These are phyloP conservation scores for Perilla frutescens DNA, from an alignment of 257 asterid species.

Conservation along the genomic window DNA sequence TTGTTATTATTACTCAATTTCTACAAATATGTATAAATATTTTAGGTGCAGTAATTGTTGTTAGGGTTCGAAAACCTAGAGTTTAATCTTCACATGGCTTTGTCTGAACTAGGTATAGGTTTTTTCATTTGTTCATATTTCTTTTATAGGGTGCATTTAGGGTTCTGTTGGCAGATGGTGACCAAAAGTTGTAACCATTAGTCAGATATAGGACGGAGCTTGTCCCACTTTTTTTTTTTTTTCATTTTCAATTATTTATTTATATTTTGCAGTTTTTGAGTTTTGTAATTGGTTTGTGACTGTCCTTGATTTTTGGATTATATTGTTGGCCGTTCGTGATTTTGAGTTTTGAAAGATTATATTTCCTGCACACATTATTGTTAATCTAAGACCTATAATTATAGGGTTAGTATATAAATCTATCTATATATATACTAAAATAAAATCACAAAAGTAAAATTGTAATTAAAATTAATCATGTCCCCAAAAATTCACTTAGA, in stretches of 20 bases:
- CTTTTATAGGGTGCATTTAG: constrained; percentile 6
- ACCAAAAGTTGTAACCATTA: constrained; percentile 35
- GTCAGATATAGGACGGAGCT: constrained; percentile 35
- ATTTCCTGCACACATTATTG: too few species aligned
- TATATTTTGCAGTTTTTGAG: not conserved
- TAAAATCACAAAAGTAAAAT: too few species aligned
- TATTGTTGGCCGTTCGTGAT: not conserved
- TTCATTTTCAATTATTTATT: too few species aligned
- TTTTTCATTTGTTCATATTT: not conserved
- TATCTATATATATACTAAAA: too few species aligned
- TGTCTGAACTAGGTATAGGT: constrained; percentile 39
- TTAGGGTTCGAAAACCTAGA: constrained; percentile 44
- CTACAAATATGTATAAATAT: not conserved
- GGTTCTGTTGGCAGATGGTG: constrained; percentile 35
- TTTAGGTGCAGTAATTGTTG: constrained; percentile 34
- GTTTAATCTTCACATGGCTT: constrained; percentile 48
- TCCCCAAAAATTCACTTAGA: too few species aligned
- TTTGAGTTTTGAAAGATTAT: not conserved
- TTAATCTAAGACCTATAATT: too few species aligned
- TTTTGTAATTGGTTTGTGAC: not conserved
- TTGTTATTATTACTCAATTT: too few species aligned
- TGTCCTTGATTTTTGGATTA: not conserved
- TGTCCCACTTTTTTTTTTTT: constrained; percentile 15
- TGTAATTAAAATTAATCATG: too few species aligned
- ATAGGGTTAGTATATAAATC: too few species aligned